Evolutionary conservation across 371 early-diverging fungal species (phyloP).

Genomic region (Mucor irregularis): DNA sequence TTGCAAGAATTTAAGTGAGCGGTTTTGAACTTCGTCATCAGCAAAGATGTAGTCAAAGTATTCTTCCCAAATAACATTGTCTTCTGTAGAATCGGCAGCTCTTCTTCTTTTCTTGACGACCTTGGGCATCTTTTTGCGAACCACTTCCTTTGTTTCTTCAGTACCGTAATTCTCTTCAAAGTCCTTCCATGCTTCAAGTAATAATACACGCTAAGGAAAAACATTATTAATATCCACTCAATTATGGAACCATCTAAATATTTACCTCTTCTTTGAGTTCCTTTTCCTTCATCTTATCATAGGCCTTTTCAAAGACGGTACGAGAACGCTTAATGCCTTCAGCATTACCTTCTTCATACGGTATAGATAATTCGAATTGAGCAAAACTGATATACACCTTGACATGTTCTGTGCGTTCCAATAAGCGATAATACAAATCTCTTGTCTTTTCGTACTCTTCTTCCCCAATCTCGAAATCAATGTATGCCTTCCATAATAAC

Average conservation of each 20-base stretch:
- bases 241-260: background rate
- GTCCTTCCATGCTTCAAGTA: constrained; percentile 92
- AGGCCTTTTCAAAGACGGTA: constrained; percentile 74
- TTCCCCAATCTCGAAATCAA: constrained; percentile 91
- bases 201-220: constrained; percentile 65
- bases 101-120: constrained; percentile 86
- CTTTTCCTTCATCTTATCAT: constrained; percentile 66
- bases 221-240: background rate
- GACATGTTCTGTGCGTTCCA: constrained; percentile 89
- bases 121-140: constrained; percentile 79
- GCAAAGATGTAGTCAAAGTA: constrained; percentile 98
- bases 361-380: constrained; percentile 79
- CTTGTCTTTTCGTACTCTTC: constrained; percentile 81
- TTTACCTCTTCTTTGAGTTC: constrained; percentile 71
- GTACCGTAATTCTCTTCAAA: constrained; percentile 78
- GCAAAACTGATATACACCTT: constrained; percentile 98
- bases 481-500: constrained; percentile 95
- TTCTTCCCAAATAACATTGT: constrained; percentile 84
- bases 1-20: constrained; percentile 86
- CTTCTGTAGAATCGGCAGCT: constrained; percentile 60
- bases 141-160: constrained; percentile 54
- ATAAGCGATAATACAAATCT: constrained; percentile 79
- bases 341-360: constrained; percentile 48
- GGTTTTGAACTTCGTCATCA: constrained; percentile 82
- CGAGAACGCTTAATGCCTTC: constrained; percentile 63